These are phyloP conservation scores for Cadophora sp. DNA, from an alignment of 2,329 filamentous ascomycete genomes.

Conservation along the genomic window DNA sequence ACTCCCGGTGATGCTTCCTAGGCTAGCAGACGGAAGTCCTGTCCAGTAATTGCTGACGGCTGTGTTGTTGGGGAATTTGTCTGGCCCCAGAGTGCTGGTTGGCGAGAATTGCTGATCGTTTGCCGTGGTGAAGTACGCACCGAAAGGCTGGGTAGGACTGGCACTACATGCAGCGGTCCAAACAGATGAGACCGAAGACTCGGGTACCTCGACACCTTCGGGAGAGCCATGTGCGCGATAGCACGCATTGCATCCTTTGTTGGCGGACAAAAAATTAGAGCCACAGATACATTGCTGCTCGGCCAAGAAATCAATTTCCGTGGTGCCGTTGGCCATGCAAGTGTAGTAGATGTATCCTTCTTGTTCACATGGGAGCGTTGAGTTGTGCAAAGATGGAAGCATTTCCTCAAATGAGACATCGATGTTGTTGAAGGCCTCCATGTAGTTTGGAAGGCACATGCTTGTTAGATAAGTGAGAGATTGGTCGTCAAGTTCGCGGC, in stretches of 20 bases:
- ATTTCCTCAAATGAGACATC: neutral
- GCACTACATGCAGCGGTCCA: slow-evolving; percentile 46
- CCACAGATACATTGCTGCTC: slow-evolving; percentile 51
- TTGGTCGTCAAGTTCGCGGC: slow-evolving; percentile 2
- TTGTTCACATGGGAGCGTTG: slow-evolving; percentile 33
- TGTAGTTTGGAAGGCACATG: slow-evolving; percentile 8
- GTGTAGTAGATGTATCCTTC: slow-evolving; percentile 39
- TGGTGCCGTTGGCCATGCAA: slow-evolving; percentile 47
- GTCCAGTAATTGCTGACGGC: slow-evolving; percentile 53
- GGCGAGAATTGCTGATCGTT: slow-evolving; percentile 41
- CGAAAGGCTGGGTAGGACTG: slow-evolving; percentile 48
- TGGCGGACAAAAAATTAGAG: slow-evolving; percentile 51
- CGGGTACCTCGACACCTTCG: slow-evolving; percentile 45
- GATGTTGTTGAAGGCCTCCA: neutral
- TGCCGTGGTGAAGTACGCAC: neutral
- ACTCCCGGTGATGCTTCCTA: slow-evolving; percentile 52
- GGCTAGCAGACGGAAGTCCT: slow-evolving; percentile 46
- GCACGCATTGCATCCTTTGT: slow-evolving; percentile 50
- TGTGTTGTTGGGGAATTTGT: slow-evolving; percentile 47
- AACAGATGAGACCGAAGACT: slow-evolving; percentile 43
- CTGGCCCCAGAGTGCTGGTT: slow-evolving; percentile 30
- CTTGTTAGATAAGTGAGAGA: neutral
- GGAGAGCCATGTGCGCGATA: slow-evolving; percentile 49
- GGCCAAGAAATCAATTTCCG: slow-evolving; percentile 40
- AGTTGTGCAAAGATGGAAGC: slow-evolving; percentile 19